Evolutionary conservation across 306 rosid genomes (phyloP).

Genomic region (Heteromeles arbutifolia): DNA sequence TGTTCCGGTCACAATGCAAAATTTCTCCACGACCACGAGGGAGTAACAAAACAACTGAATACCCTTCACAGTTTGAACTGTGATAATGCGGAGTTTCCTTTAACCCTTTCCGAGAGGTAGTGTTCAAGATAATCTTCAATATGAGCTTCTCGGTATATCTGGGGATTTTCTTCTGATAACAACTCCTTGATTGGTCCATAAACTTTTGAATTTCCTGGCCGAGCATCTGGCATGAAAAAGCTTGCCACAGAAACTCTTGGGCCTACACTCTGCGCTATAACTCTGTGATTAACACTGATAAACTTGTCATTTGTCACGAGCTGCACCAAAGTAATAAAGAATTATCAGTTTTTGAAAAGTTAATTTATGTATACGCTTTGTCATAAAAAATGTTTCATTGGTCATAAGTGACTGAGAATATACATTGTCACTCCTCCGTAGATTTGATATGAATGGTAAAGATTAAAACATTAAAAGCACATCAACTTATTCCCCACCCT

Average conservation of each 20-base stretch:
- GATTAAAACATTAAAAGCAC: too few species aligned
- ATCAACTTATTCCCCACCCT: too few species aligned
- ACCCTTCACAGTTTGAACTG: slow-evolving; percentile 30
- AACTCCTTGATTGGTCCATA: slow-evolving; percentile 36
- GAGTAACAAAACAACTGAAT: background rate
- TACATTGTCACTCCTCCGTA: too few species aligned
- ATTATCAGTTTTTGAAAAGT: background rate
- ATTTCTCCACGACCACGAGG: too few species aligned
- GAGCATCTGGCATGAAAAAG: slow-evolving; percentile 23
- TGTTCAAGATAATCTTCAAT: background rate
- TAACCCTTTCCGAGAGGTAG: background rate
- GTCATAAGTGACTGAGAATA: too few species aligned
- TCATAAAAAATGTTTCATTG: too few species aligned
- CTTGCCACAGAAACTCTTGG: slow-evolving; percentile 39
- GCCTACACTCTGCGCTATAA: slow-evolving; percentile 11
- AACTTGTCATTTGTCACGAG: slow-evolving; percentile 17
- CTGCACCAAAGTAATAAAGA: background rate
- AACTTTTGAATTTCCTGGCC: background rate
- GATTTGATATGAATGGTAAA: background rate
- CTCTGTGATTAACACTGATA: slow-evolving; percentile 34
- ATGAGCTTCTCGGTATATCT: slow-evolving; percentile 15
- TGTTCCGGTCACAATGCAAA: too few species aligned
- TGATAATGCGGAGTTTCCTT: slow-evolving; percentile 28
- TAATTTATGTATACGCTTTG: background rate
- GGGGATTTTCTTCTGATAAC: slow-evolving; percentile 21